Percentiles rank a stretch among this genome's conserved stretches.
phyloP scores from a whole-genome alignment of 495 filamentous ascomycete genomes.

The Aspergillus taichungensis region DNA sequence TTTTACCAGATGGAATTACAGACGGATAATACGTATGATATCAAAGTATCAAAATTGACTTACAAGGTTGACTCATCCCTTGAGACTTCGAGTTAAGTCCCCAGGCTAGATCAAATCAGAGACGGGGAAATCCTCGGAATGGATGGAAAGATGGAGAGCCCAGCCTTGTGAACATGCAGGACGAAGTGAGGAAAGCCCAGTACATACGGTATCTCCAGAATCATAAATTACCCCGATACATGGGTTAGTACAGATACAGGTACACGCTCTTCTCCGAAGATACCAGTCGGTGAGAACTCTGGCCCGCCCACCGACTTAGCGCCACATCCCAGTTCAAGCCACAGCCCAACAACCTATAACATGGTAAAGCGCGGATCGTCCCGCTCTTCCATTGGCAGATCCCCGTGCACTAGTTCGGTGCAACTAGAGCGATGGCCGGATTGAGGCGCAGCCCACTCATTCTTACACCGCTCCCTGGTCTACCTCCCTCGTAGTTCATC shows the following conservation, averaged over 20 bases:
- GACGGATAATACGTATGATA: too few relatives aligned
- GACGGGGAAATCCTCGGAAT: too few relatives aligned
- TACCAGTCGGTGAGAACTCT: constrained; percentile 13
- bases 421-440: background rate
- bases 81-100: too few relatives aligned
- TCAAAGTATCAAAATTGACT: too few relatives aligned
- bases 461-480: constrained; percentile 15
- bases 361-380: constrained; percentile 12
- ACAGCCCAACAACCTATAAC: constrained; percentile 13
- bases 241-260: background rate
- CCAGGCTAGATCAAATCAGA: too few relatives aligned
- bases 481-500: background rate
- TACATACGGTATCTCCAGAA: too few relatives aligned
- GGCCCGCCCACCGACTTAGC: constrained; percentile 1
- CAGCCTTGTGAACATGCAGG: too few relatives aligned
- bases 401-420: constrained; percentile 2
- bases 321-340: constrained; percentile 13
- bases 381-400: constrained; percentile 16
- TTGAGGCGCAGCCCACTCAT: constrained; percentile 14
- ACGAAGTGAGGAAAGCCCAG: too few relatives aligned
- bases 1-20: too few relatives aligned
- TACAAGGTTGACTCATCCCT: too few relatives aligned
- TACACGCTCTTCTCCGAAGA: background rate
- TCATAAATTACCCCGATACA: background rate
- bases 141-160: too few relatives aligned